These are phyloP conservation scores for Salix viminalis DNA, from an alignment of 345 rosid genomes.

Conservation along the genomic window DNA sequence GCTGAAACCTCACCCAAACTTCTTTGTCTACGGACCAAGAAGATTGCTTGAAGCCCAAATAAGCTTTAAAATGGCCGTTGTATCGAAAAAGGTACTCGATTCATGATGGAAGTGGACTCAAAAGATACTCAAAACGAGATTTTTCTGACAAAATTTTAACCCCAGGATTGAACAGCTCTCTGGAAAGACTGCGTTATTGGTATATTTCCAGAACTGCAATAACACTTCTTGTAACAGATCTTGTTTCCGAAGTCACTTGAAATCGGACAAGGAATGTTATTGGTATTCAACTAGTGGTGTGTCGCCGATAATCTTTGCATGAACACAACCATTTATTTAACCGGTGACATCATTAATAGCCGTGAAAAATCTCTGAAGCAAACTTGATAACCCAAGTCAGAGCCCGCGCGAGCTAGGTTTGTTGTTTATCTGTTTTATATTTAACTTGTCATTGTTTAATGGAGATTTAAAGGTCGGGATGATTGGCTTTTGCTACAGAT, in stretches of 20 bases:
- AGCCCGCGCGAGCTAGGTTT: too few relatives aligned
- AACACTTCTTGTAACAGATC: neutral
- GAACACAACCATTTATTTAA: slow-evolving; percentile 30
- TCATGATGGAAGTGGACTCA: neutral
- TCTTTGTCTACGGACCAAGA: neutral
- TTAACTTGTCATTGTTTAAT: too few relatives aligned
- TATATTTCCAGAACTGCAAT: neutral
- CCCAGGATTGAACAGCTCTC: neutral
- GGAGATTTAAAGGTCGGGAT: too few relatives aligned
- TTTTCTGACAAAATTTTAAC: neutral
- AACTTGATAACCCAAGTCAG: slow-evolving; percentile 19
- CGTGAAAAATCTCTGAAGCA: slow-evolving; percentile 35
- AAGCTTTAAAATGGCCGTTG: neutral
- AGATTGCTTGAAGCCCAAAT: neutral
- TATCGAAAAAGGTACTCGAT: neutral
- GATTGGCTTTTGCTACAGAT: too few relatives aligned
- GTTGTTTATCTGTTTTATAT: too few relatives aligned
- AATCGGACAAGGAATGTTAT: too few relatives aligned
- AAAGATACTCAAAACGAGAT: too few relatives aligned
- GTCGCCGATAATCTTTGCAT: neutral
- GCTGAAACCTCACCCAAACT: neutral
- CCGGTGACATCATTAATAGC: slow-evolving; percentile 36
- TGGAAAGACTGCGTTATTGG: neutral
- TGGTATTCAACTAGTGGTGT: too few relatives aligned
- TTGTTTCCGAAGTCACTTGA: neutral